A percentile compares a stretch with the other conserved stretches of the same genome.
These are phyloP conservation scores for Chalciporus piperatus DNA, from an alignment of 768 basidiomycete genomes.

Conservation along the genomic window DNA sequence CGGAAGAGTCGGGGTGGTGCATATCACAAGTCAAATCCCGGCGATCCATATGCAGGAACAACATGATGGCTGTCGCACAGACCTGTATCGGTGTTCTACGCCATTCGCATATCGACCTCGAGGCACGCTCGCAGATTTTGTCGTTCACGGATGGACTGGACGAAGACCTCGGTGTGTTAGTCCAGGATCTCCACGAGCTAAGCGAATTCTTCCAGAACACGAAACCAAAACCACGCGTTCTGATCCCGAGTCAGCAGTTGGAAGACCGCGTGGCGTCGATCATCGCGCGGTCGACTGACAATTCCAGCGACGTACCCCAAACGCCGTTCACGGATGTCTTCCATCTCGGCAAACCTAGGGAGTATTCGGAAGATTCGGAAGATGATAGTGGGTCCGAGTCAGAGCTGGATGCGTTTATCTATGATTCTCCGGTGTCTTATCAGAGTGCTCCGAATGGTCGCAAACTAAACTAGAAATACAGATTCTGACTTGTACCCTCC, in stretches of 20 bases:
- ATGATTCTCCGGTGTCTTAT: constrained; percentile 50
- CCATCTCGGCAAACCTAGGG: constrained; percentile 42
- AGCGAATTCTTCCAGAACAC: constrained; percentile 66
- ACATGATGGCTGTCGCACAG: constrained; percentile 83
- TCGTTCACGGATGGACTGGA: constrained; percentile 40
- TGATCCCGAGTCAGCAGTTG: constrained; percentile 55
- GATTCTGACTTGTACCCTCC: no score
- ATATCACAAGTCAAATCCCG: constrained; percentile 64
- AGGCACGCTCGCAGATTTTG: constrained; percentile 45
- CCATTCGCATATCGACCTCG: constrained; percentile 71
- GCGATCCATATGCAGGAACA: constrained; percentile 64
- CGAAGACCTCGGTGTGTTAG: constrained; percentile 74
- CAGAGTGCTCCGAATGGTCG: constrained; percentile 46
- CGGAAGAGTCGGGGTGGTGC: constrained; percentile 84
- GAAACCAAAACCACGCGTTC: constrained; percentile 32
- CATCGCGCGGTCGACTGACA: constrained; percentile 70
- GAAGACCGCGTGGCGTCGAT: constrained; percentile 82
- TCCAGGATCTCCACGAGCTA: constrained; percentile 74
- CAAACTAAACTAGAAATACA: constrained; percentile 10
- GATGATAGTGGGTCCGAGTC: constrained; percentile 40
- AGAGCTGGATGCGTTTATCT: constrained; percentile 56
- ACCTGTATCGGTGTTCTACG: constrained; percentile 71
- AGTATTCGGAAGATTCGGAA: constrained; percentile 46
- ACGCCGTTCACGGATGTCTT: constrained; percentile 83
- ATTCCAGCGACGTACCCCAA: constrained; percentile 56